A percentile compares a stretch with the other conserved stretches of the same genome.
phyloP scores from a whole-genome alignment of 208 protist species.

The Wallacemonas collosoma region DNA sequence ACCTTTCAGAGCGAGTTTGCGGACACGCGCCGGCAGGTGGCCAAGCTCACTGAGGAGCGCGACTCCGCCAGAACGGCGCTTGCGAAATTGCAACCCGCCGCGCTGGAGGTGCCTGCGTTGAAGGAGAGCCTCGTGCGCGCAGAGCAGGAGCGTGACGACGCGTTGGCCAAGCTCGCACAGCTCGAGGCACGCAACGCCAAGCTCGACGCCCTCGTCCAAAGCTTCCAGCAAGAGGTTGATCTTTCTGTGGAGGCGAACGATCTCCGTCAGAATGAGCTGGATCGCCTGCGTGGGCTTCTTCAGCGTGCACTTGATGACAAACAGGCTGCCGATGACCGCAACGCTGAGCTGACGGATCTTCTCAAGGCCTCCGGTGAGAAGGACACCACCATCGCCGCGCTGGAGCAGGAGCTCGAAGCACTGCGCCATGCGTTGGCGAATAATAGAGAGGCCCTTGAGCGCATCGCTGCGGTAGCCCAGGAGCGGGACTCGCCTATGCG shows the following conservation, averaged over 20 bases:
- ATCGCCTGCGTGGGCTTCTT: constrained; percentile 10
- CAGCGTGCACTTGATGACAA: not conserved
- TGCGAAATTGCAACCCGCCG: constrained; percentile 16
- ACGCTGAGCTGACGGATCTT: constrained; percentile 23
- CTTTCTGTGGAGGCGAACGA: constrained; percentile 22
- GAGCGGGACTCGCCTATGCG: constrained; percentile 1
- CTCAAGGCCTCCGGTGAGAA: constrained; percentile 18
- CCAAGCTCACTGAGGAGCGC: constrained; percentile 1
- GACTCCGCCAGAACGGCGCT: constrained; percentile 19
- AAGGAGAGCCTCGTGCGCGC: constrained; percentile 15
- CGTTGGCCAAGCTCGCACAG: constrained; percentile 14
- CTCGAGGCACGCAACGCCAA: constrained; percentile 19
- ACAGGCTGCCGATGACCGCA: constrained; percentile 7
- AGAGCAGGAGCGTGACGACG: constrained; percentile 18
- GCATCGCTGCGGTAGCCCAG: not conserved
- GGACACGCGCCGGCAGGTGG: not conserved
- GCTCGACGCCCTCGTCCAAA: constrained; percentile 20
- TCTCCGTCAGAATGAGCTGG: constrained; percentile 32
- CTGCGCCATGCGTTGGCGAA: constrained; percentile 21
- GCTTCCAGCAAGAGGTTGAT: constrained; percentile 28
- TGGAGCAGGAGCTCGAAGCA: constrained; percentile 23
- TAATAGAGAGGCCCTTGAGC: constrained; percentile 11
- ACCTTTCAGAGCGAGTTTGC: constrained; percentile 17
- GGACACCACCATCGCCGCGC: constrained; percentile 20
- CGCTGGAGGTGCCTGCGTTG: constrained; percentile 19